Evolutionary conservation across 306 rosid species (phyloP), one percentile per base, ranked within the genome.

Genomic region (Prunus kanzakura): DNA sequence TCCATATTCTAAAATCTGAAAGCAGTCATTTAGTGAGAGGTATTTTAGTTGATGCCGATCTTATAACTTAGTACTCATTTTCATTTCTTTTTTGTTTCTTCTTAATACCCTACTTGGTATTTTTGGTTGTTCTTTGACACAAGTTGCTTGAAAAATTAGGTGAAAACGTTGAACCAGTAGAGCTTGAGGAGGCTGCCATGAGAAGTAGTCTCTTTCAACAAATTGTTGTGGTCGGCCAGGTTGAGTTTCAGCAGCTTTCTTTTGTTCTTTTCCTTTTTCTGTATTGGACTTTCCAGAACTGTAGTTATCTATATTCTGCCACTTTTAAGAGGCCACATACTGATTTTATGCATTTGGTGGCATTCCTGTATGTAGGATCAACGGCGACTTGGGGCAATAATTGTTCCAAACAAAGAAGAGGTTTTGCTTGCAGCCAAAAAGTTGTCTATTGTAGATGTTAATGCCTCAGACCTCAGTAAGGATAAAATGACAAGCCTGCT

Each of bases 221-320:
- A 76, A 89, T 94, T 79, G 85, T 94, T 73, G 92, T 94, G 71
- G 77, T 94, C 64, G 98, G 98, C 81, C 98, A 94, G 97, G 98
- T 94, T 79, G 61, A 65, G 69, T 35, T 73, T 75, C 51, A 38
- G 51, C 19, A 47, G 27, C 78, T 56, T 30, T 13, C 45, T 46
- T 30, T 46, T 27, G 67, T 15, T 16, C 23, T 12, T 50, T 60
- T 47, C n/a, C 62, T 19, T 18, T 29, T 55, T 19, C 22, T 35
- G 49, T 18, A 54, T 62, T 46, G 14, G 74, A 23, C 65, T 52
- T 41, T 73, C 80, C 52, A 49, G 51, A 47, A 72, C 18, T 68
- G 49, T 54, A 77, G 49, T 67, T 73, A n/a, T 20, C 41, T 6
- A 15, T 50, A 8, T 27, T 66, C 78, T 78, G 43, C 29, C 7